A percentile compares a stretch with the other conserved stretches of the same genome.
These are phyloP conservation scores for Scenedesmus sp. DNA, from an alignment of 163 green algal species.

Conservation along the genomic window DNA sequence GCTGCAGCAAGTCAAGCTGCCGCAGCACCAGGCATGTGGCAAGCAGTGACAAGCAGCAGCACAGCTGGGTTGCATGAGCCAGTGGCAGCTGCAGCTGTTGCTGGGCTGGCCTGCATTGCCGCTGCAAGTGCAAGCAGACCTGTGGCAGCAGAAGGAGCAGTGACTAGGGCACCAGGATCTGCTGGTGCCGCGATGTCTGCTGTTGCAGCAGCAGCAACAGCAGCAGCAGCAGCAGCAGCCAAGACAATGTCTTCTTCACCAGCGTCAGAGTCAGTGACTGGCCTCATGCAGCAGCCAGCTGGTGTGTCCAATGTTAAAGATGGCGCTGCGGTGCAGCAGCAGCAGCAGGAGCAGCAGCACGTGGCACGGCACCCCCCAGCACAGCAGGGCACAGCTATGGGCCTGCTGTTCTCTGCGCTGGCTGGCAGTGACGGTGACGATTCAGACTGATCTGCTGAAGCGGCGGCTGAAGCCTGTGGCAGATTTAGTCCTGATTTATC, in stretches of 20 bases:
- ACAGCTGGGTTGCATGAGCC: not conserved
- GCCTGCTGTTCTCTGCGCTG: constrained; percentile 6
- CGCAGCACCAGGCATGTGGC: not conserved
- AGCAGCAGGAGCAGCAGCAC: not conserved
- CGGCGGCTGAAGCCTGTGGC: no score
- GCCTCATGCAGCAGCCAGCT: not conserved
- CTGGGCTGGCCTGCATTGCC: not conserved
- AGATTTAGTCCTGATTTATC: no score
- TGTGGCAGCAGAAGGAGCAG: not conserved
- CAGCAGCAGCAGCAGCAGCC: not conserved
- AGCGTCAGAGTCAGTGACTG: not conserved
- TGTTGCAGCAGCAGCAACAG: not conserved
- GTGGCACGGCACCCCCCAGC: not conserved
- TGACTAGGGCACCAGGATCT: not conserved
- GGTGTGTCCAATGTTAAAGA: not conserved
- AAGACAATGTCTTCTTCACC: not conserved
- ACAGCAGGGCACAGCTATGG: not conserved
- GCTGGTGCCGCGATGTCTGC: not conserved
- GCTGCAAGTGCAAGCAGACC: not conserved
- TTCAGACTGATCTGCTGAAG: not conserved
- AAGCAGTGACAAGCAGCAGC: not conserved
- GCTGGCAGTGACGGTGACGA: not conserved
- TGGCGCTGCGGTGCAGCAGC: not conserved
- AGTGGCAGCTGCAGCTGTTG: not conserved
- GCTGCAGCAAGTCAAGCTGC: not conserved